A percentile compares a stretch with the other conserved stretches of the same genome.
phyloP scores from a whole-genome alignment of 2,329 filamentous ascomycete species.

The Neoascochyta sp. region DNA sequence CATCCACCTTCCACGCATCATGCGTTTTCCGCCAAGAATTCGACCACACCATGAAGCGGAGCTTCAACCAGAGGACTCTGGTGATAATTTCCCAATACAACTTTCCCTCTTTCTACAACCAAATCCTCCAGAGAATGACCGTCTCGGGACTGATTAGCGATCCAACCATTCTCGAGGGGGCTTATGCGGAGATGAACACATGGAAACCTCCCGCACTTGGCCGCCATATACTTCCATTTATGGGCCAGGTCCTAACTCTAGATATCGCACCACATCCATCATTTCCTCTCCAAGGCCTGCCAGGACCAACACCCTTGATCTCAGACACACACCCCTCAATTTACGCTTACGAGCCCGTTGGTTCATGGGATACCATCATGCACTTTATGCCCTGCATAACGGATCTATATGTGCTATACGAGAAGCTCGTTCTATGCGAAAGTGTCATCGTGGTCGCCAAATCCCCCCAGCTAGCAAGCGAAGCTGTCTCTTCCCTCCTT shows the following conservation, averaged over 20 bases:
- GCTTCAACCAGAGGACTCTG: conserved; percentile 42
- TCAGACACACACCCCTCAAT: conserved; percentile 33
- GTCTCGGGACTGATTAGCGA: conserved; percentile 37
- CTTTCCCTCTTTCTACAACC: conserved; percentile 38
- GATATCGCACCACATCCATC: conserved; percentile 42
- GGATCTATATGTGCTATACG: conserved; percentile 41
- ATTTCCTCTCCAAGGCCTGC: conserved; percentile 41
- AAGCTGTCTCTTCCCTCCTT: conserved; percentile 39
- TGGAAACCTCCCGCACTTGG: conserved; percentile 39
- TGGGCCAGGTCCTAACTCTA: conserved; percentile 36
- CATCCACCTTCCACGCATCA: conserved; percentile 34
- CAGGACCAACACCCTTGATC: conserved; percentile 27
- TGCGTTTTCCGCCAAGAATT: conserved; percentile 43
- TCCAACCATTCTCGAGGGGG: conserved; percentile 38
- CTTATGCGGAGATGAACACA: conserved; percentile 35
- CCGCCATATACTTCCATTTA: conserved; percentile 38
- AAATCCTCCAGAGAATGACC: conserved; percentile 38
- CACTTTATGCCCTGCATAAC: conserved; percentile 41
- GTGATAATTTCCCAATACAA: conserved; percentile 42
- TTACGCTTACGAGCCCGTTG: conserved; percentile 41
- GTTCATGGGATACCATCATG: conserved; percentile 40
- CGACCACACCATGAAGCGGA: conserved; percentile 41
- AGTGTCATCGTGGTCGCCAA: conserved; percentile 41
- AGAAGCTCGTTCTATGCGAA: conserved; percentile 42
- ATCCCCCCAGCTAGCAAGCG: conserved; percentile 41